phyloP scores from a whole-genome alignment of 805 yeast species.

The Pichia kluyveri region DNA sequence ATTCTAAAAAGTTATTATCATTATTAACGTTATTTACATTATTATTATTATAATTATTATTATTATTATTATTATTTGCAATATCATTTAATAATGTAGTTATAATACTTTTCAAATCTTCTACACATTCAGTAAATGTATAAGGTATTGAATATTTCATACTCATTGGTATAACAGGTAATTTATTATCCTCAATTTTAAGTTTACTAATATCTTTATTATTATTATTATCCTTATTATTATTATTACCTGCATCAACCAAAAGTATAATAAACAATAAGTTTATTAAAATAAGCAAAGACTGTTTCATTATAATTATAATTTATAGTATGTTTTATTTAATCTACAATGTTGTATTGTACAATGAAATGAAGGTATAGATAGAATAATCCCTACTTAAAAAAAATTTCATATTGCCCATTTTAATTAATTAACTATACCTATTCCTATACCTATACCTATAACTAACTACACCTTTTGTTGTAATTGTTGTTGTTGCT shows the following conservation, averaged over 20 bases:
- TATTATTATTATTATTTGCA: neutral
- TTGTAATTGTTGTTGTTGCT: conserved; percentile 24
- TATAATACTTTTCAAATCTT: neutral
- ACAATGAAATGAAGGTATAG: neutral
- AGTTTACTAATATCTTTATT: neutral
- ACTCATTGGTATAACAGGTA: neutral
- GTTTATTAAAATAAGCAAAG: neutral
- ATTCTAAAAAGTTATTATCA: neutral
- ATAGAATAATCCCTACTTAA: neutral
- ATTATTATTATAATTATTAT: neutral
- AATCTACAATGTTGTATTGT: neutral
- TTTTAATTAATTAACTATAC: too few species aligned
- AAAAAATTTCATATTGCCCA: neutral
- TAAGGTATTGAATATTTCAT: neutral
- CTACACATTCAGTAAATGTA: conserved; percentile 1
- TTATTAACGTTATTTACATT: neutral
- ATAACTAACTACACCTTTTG: too few species aligned
- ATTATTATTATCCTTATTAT: neutral
- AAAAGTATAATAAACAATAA: neutral
- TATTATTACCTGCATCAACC: neutral
- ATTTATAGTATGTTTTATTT: too few species aligned
- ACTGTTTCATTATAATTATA: neutral
- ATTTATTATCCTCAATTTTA: neutral
- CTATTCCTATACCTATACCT: too few species aligned
- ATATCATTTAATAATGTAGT: neutral